Percentiles rank a stretch among this genome's conserved stretches.
phyloP scores from a whole-genome alignment of 73 alveolate species.

The Paramecium biaurelia region DNA sequence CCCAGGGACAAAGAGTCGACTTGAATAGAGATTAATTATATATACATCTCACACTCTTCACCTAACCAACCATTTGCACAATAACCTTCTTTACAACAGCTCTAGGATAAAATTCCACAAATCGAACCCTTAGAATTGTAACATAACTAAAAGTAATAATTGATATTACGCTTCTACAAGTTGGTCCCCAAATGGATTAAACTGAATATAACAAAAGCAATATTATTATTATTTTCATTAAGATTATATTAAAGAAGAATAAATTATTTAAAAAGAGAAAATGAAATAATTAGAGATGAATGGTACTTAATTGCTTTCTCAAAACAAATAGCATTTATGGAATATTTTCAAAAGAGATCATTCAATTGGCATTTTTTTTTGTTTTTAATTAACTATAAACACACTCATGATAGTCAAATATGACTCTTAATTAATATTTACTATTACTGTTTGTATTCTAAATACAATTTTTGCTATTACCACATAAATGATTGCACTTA shows the following conservation, averaged over 20 bases:
- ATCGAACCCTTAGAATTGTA: slow-evolving; percentile 35
- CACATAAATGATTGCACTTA: not conserved
- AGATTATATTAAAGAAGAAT: not conserved
- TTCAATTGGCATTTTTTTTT: not conserved
- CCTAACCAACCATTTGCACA: slow-evolving; percentile 52
- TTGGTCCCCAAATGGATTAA: slow-evolving; percentile 45
- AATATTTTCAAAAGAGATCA: not conserved
- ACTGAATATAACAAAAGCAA: not conserved
- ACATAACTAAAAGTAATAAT: not conserved
- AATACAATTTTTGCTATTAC: not conserved
- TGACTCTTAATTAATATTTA: not conserved
- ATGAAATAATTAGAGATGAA: not conserved
- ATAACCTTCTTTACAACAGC: slow-evolving; percentile 44
- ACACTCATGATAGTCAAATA: not conserved
- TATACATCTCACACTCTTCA: slow-evolving; percentile 37
- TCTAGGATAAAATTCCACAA: slow-evolving; percentile 18
- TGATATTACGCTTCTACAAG: slow-evolving; percentile 15
- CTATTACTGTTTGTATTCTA: not conserved
- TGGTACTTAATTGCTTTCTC: not conserved
- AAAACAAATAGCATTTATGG: not conserved
- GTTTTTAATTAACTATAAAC: not conserved
- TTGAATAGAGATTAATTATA: not conserved
- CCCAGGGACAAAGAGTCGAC: slow-evolving; percentile 34
- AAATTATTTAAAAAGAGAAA: not conserved
- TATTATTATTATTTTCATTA: not conserved